Evolutionary conservation across 1,284 basidiomycete genomes (phyloP).

Genomic region (Pseudozyma tsukubaensis): DNA sequence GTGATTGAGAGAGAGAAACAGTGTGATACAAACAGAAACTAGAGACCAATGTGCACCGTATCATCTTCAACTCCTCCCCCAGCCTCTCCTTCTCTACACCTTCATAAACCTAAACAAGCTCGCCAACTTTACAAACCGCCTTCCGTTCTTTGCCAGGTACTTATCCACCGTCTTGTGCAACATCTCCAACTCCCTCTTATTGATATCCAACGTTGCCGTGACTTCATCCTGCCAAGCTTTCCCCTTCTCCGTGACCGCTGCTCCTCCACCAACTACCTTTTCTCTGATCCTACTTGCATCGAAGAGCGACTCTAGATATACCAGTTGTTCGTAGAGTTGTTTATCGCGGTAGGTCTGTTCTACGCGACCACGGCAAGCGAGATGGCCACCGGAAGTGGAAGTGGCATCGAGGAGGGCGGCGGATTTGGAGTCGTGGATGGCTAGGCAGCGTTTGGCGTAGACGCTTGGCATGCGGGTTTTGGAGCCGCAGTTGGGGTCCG

Average conservation of each 20-base stretch:
- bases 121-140: conserved; percentile 62
- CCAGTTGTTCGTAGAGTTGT: conserved; percentile 64
- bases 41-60: too few relatives aligned
- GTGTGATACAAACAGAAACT: background rate
- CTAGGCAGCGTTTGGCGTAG: conserved; percentile 76
- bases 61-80: too few relatives aligned
- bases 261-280: background rate
- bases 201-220: conserved; percentile 38
- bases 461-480: conserved; percentile 91
- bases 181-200: conserved; percentile 29
- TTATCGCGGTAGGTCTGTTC: conserved; percentile 59
- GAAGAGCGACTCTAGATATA: conserved; percentile 62
- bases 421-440: conserved; percentile 39
- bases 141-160: conserved; percentile 60
- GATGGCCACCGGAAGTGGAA: conserved; percentile 4
- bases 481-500: conserved; percentile 84
- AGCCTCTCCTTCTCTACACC: conserved; percentile 26
- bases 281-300: conserved; percentile 42
- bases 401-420: conserved; percentile 26
- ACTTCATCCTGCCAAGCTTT: conserved; percentile 46
- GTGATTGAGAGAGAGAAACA: background rate
- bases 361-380: conserved; percentile 54
- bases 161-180: conserved; percentile 49
- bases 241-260: conserved; percentile 1
- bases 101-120: conserved; percentile 63